Base-by-base conservation (phyloP, 352 stramenopile species). In the Globisporangium sylvaticum region DNA sequence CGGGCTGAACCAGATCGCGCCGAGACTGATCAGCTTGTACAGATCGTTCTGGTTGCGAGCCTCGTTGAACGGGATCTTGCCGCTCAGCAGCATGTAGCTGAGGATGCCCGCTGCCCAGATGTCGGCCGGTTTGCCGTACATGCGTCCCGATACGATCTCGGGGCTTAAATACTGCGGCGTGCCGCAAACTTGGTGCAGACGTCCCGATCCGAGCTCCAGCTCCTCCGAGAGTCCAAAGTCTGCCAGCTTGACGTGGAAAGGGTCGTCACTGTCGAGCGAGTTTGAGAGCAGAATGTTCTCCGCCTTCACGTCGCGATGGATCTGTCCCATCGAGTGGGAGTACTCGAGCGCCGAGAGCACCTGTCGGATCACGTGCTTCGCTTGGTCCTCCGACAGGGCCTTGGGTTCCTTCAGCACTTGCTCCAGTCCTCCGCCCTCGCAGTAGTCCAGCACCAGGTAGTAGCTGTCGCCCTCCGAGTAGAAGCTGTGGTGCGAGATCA, bases 131-230 rank as follows among this genome's bases (percentile, higher is more conserved):
- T 87, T 93, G 65, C 90, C 93, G 68, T 98, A 98, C 12, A 85
- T 75, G 12, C 89, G 81, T 0, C 94, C 89, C 55, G 93, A 89
- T 10, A 98, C 80, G 74, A 98, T 97, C 79, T 99, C 96, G 0
- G 96, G 94, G n/a, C 95, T 97, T 39, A 98, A 81, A 78, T 98
- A 99, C 55, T 97, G 95, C 6, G 96, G 96, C 39, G 96, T 99
- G 53, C 96, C 96, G 74, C 96, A 99, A 68, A 97, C 85, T 29
- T 95, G 95, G 29, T 90, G 89, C 18, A 98, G 86, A 54, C 81
- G 83, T 8, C 78, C 87, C 80, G 94, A 91, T 20, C 85, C 88
- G 55, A 95, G 84, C 60, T 97, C 85, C 29, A 97, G 84, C 72
- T 98, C 81, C 69, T 84, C 95, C n/a, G 84, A 90, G 14, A 97